phyloP scores from a whole-genome alignment of 108 stramenopile genomes.

The Nitzschia sp. region DNA sequence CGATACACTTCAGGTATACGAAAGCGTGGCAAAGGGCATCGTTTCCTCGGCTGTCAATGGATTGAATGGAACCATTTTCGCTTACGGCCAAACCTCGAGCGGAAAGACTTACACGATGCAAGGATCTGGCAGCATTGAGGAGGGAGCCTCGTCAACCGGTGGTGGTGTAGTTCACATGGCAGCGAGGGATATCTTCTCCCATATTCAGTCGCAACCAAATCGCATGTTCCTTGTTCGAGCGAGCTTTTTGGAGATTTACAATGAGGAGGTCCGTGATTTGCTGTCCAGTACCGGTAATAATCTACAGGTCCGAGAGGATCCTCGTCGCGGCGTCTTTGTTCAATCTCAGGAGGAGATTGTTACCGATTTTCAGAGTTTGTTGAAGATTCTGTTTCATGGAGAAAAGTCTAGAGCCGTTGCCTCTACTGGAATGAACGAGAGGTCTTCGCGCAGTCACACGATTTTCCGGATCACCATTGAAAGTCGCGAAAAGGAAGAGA shows the following conservation, averaged over 20 bases:
- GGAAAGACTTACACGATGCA: constrained; percentile 96
- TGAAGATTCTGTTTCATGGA: constrained; percentile 75
- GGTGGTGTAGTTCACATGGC: constrained; percentile 87
- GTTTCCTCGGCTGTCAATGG: constrained; percentile 87
- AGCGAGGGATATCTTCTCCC: constrained; percentile 75
- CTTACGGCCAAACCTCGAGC: constrained; percentile 91
- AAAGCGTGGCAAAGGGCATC: constrained; percentile 82
- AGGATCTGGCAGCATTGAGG: constrained; percentile 73
- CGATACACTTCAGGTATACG: constrained; percentile 87
- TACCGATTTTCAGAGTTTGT: constrained; percentile 72
- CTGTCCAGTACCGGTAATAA: constrained; percentile 52
- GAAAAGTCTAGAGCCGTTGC: constrained; percentile 89
- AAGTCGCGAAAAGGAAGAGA: constrained; percentile 53
- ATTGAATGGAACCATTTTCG: constrained; percentile 97
- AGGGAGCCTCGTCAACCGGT: constrained; percentile 40
- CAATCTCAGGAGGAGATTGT: constrained; percentile 85
- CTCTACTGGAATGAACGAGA: constrained; percentile 95
- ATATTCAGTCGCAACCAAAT: constrained; percentile 59
- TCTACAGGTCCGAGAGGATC: constrained; percentile 90
- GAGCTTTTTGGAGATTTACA: constrained; percentile 99
- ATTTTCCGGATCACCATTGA: constrained; percentile 95
- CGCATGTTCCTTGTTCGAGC: constrained; percentile 87
- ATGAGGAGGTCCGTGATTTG: constrained; percentile 97
- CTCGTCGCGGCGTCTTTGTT: constrained; percentile 94
- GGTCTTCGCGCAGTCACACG: constrained; percentile 95